Evolutionary conservation across 805 yeast species (phyloP).

Genomic region (Komagataella mondaviorum): DNA sequence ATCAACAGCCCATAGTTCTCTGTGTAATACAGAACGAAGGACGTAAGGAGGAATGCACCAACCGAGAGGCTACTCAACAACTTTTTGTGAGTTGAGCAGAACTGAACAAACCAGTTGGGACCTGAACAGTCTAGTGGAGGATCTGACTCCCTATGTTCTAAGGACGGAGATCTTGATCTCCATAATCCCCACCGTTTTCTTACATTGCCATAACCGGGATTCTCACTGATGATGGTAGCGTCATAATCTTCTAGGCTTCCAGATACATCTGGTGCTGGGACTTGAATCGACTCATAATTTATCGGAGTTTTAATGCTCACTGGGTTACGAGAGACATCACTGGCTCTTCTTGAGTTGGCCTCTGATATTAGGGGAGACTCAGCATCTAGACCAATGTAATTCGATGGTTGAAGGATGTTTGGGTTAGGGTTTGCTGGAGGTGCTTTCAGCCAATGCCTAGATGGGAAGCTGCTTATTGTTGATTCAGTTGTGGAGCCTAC

Average conservation of each 20-base stretch:
- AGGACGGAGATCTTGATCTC: neutral
- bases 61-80: neutral
- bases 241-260: neutral
- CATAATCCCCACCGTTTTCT: neutral
- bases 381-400: neutral
- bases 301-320: neutral
- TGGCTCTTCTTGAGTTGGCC: neutral
- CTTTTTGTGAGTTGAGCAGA: neutral
- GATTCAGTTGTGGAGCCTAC: neutral
- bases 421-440: neutral
- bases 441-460: neutral
- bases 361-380: neutral
- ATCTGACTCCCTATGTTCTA: neutral
- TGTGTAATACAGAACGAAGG: neutral
- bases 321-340: neutral
- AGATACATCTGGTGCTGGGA: neutral
- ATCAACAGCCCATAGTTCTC: neutral
- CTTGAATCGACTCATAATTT: neutral
- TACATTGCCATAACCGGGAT: neutral
- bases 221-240: neutral
- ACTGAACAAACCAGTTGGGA: neutral
- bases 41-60: neutral
- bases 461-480: neutral
- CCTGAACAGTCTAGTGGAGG: neutral
- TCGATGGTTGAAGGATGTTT: neutral